phyloP scores from a whole-genome alignment of 179 eudicot genomes.

The Beta lomatogona region DNA sequence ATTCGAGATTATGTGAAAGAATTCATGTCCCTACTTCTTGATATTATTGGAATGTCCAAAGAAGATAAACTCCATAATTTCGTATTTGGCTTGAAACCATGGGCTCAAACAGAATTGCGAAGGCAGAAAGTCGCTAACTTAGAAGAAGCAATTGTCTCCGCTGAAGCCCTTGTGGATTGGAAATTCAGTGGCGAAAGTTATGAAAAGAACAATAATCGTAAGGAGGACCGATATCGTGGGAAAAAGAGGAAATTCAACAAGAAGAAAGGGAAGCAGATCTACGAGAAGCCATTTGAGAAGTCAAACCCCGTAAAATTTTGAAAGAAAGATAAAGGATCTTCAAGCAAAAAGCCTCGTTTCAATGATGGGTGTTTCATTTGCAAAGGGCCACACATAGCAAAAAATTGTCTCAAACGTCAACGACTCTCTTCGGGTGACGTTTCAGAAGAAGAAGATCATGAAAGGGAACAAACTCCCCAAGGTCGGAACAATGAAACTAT shows the following conservation, averaged over 20 bases:
- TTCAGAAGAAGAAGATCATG: too few species aligned
- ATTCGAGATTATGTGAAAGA: neutral
- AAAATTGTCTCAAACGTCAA: neutral
- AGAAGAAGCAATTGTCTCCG: neutral
- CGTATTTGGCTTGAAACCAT: neutral
- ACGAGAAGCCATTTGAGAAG: neutral
- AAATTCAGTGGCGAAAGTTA: neutral
- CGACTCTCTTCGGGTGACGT: neutral
- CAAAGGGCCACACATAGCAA: neutral
- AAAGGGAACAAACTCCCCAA: neutral
- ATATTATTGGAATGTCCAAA: neutral
- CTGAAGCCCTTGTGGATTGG: neutral
- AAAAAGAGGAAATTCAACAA: neutral
- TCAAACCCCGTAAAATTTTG: neutral
- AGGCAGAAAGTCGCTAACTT: neutral
- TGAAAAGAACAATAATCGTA: neutral
- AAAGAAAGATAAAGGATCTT: too few species aligned
- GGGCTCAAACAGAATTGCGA: neutral
- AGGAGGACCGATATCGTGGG: neutral
- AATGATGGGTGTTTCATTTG: neutral
- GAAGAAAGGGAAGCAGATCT: neutral
- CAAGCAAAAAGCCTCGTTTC: neutral
- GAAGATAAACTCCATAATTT: neutral
- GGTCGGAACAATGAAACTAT: neutral
- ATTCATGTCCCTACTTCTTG: neutral